phyloP scores from a whole-genome alignment of 2,329 filamentous ascomycete species.

The Lachnellula suecica region DNA sequence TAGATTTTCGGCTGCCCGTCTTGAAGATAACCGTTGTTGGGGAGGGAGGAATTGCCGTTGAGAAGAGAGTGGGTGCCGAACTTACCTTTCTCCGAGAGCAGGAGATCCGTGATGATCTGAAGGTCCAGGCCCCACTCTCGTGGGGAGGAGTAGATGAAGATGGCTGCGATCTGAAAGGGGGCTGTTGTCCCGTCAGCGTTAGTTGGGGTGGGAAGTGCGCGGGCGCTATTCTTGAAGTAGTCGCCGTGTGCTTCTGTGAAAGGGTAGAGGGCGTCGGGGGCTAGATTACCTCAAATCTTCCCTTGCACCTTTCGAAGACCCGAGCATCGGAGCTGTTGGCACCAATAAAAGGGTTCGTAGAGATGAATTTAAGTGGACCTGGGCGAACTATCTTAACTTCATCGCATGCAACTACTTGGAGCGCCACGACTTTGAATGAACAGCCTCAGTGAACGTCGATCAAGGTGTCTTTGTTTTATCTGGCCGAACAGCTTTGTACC shows the following conservation, averaged over 20 bases:
- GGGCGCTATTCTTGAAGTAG: slow-evolving; percentile 58
- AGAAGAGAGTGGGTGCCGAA: slow-evolving; percentile 74
- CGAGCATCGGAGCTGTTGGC: too few species aligned
- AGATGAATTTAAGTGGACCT: too few species aligned
- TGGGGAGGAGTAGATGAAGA: slow-evolving; percentile 93
- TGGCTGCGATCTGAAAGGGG: slow-evolving; percentile 77
- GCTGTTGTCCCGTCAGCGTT: slow-evolving; percentile 43
- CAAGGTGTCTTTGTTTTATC: too few species aligned
- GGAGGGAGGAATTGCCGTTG: slow-evolving; percentile 63
- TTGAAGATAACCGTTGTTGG: slow-evolving; percentile 75
- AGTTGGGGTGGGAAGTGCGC: slow-evolving; percentile 51
- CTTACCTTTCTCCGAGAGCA: slow-evolving; percentile 76
- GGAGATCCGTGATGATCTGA: slow-evolving; percentile 77
- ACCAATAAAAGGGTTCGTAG: too few species aligned
- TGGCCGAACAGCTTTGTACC: too few species aligned
- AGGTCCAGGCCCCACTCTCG: slow-evolving; percentile 91
- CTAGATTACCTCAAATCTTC: too few species aligned
- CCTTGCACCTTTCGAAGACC: too few species aligned
- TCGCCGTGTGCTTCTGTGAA: slow-evolving; percentile 68
- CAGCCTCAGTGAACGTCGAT: too few species aligned
- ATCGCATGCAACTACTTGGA: too few species aligned
- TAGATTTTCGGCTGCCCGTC: slow-evolving; percentile 78
- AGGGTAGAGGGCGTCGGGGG: slow-evolving; percentile 78
- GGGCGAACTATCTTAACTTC: too few species aligned
- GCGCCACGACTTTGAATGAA: too few species aligned